Evolutionary conservation across 176 grass and related monocot genomes (phyloP).

Genomic region (Luzula sylvatica): DNA sequence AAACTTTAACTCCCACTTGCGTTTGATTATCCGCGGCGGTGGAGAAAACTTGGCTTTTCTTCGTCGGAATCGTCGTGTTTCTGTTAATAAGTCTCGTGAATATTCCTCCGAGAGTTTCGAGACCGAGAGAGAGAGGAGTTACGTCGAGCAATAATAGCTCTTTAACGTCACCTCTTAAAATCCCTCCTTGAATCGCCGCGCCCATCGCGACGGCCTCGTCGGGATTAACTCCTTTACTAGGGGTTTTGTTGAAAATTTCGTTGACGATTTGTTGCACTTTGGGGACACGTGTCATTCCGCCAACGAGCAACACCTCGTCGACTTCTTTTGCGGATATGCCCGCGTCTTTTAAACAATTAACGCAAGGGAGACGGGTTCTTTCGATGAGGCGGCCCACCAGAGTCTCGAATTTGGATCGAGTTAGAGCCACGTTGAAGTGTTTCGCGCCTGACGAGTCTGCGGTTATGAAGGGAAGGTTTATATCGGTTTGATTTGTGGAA

Average conservation of each 20-base stretch:
- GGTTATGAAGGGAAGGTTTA: constrained; percentile 92
- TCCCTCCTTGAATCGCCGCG: constrained; percentile 78
- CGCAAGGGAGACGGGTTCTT: constrained; percentile 69
- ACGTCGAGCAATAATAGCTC: constrained; percentile 97
- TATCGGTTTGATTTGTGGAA: constrained; percentile 83
- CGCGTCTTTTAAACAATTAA: constrained; percentile 88
- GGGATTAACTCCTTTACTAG: constrained; percentile 97
- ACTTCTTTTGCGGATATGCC: constrained; percentile 80
- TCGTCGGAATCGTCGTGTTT: constrained; percentile 96
- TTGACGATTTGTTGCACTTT: constrained; percentile 83
- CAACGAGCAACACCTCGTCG: constrained; percentile 87
- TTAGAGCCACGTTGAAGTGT: constrained; percentile 93
- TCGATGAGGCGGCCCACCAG: constrained; percentile 68
- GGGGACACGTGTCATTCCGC: constrained; percentile 97
- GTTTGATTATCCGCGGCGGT: constrained; percentile 86
- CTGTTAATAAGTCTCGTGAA: constrained; percentile 90
- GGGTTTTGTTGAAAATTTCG: constrained; percentile 79
- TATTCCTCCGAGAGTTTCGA: constrained; percentile 94
- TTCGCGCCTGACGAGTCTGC: constrained; percentile 86
- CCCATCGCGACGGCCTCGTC: constrained; percentile 98
- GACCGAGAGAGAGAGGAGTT: constrained; percentile 88
- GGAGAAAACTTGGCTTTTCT: constrained; percentile 94
- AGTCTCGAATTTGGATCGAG: constrained; percentile 84
- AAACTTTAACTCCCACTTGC: constrained; percentile 76
- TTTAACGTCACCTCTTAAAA: constrained; percentile 95